Conservation (phyloP, 306 rosid species). For the Heteromeles arbutifolia region DNA sequence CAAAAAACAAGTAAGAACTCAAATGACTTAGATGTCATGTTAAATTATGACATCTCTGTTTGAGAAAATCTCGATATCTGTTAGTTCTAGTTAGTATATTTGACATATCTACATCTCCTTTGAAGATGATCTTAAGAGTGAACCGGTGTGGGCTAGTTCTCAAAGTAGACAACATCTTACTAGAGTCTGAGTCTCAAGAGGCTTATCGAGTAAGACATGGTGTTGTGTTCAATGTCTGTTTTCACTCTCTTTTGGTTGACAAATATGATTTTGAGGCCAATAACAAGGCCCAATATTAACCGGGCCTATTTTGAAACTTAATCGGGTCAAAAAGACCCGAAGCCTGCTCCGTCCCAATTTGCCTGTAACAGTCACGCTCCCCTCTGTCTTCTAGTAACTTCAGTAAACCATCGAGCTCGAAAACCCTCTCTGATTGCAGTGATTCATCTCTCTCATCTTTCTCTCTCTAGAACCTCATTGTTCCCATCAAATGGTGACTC, state of each 20-base stretch:
- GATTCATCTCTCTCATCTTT: not conserved
- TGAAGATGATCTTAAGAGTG: too few species aligned
- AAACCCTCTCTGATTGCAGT: constrained; percentile 1
- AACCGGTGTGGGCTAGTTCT: too few species aligned
- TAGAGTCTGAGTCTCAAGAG: too few species aligned
- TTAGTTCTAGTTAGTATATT: too few species aligned
- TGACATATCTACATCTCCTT: too few species aligned
- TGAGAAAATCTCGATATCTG: too few species aligned
- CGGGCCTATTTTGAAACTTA: not conserved
- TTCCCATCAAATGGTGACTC: constrained; percentile 38
- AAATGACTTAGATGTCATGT: too few species aligned
- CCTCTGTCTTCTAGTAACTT: not conserved
- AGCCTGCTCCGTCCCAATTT: not conserved
- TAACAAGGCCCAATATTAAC: not conserved
- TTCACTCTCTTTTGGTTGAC: too few species aligned
- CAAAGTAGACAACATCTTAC: too few species aligned
- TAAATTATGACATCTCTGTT: too few species aligned
- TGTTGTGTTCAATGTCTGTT: too few species aligned
- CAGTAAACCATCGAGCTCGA: not conserved
- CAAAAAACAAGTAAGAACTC: too few species aligned
- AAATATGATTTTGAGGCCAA: not conserved
- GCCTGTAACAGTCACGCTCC: not conserved
- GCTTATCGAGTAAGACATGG: fast-evolving
- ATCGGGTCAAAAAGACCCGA: not conserved
- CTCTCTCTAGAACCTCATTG: not conserved